phyloP scores from a whole-genome alignment of 1,284 basidiomycete species.

The Rhizopogon parksii region DNA sequence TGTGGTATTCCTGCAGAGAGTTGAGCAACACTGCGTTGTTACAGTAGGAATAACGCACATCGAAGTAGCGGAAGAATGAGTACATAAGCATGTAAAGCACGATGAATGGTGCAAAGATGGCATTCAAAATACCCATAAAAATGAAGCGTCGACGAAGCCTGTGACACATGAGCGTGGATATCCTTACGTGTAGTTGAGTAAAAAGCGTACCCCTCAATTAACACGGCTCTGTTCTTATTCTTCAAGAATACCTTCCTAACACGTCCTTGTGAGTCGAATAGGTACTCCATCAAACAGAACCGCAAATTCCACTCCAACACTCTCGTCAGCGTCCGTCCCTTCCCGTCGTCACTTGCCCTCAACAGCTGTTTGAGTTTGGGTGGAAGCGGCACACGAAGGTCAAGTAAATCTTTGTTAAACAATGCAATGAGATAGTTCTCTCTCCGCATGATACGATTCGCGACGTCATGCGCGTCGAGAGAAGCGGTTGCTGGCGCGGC shows the following conservation, averaged over 20 bases:
- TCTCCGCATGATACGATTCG: conserved; percentile 93
- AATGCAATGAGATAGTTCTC: conserved; percentile 98
- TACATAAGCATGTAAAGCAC: conserved; percentile 96
- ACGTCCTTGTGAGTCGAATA: conserved; percentile 83
- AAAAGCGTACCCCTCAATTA: conserved; percentile 75
- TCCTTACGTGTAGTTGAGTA: neutral
- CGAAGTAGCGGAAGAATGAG: conserved; percentile 99
- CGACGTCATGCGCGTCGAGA: conserved; percentile 94
- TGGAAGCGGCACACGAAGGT: conserved; percentile 80
- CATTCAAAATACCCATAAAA: conserved; percentile 95
- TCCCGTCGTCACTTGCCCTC: conserved; percentile 45
- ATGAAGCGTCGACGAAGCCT: conserved; percentile 83
- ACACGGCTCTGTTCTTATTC: conserved; percentile 66
- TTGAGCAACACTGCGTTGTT: neutral
- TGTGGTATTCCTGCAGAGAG: conserved; percentile 85
- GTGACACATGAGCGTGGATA: neutral
- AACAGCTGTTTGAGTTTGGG: conserved; percentile 44
- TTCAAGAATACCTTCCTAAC: conserved; percentile 90
- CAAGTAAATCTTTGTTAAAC: conserved; percentile 94
- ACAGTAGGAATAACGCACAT: conserved; percentile 45
- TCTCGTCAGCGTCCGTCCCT: conserved; percentile 75
- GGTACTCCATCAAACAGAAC: conserved; percentile 90
- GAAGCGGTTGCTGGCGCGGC: conserved; percentile 53
- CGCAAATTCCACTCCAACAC: conserved; percentile 95
- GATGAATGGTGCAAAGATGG: conserved; percentile 94